Base-by-base conservation (phyloP, 2,329 filamentous ascomycete genomes). In the Talaromyces albobiverticillius region DNA sequence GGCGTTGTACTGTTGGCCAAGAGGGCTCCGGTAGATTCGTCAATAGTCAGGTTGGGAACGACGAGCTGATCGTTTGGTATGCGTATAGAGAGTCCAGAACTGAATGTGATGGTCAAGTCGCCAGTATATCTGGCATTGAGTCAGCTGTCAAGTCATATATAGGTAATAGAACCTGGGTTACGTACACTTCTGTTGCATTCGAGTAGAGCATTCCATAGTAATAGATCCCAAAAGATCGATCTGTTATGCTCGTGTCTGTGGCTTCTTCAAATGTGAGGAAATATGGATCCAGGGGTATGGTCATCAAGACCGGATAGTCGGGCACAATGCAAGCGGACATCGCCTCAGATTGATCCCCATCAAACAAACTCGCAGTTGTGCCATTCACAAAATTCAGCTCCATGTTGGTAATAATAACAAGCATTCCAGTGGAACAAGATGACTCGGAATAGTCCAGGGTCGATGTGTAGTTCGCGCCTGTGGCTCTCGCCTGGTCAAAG, bases 41-140 rank as follows among this genome's bases (percentile, higher is more conserved):
- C 57, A 50, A 68, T 61, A 5, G 51, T 43, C 9, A 61, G 18
- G 31, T 68, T 57, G 0, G 68, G 67, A 11, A 65, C 47, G 11
- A 71, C 60, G 14, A 71, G 60, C 56, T 69, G 64, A 42, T 64
- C 56, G 54, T 69, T 71, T 14, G 64, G 61, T 25, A 70, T 63
- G 3, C 52, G 58, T 18, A 65, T 55, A n/a, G 54, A 36, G 13
- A 64, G 49, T 7, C 55, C 57, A 13, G 57, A 58, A 20, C 46
- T 40, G 9, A 64, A 40, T 9, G n/a, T 51, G 46, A 61, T 53
- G 7, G 57, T 61, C 8, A 61, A 43, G 38, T 60, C 46, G n/a
- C 58, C 61, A 11, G 42, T 36, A 38, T 50, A 55, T 29, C 55
- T 55, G 31, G 8, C 8, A 11, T 42, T 42, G 40, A 29, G 10